A percentile compares a stretch with the other conserved stretches of the same genome.
These are phyloP conservation scores for Coemansia reversa DNA, from an alignment of 192 early-diverging fungal genomes.

Conservation along the genomic window DNA sequence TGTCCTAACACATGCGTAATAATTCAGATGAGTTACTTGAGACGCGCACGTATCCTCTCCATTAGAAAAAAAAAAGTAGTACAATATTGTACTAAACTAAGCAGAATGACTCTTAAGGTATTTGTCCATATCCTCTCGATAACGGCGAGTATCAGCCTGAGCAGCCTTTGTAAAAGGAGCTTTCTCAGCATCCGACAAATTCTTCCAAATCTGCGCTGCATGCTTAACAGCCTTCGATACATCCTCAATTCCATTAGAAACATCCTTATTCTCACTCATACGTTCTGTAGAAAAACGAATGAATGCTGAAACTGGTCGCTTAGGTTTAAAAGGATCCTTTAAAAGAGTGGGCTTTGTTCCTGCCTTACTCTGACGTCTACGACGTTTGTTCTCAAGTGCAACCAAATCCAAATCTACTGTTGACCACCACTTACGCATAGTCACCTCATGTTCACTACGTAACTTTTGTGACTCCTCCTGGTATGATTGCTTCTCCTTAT, in stretches of 20 bases:
- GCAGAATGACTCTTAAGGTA: slow-evolving; percentile 20
- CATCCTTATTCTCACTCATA: background rate
- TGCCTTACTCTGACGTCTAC: slow-evolving; percentile 12
- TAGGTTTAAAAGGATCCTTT: slow-evolving; percentile 41
- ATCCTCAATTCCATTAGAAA: background rate
- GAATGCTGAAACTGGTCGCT: slow-evolving; percentile 25
- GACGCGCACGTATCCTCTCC: too few species aligned
- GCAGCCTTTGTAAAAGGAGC: slow-evolving; percentile 22
- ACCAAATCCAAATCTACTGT: slow-evolving; percentile 28
- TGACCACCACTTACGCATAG: slow-evolving; percentile 40
- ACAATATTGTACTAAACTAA: background rate
- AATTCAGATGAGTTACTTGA: too few species aligned
- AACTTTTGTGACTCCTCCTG: background rate
- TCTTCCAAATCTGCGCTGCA: slow-evolving; percentile 29
- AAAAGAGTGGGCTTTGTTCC: slow-evolving; percentile 19
- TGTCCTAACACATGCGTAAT: background rate
- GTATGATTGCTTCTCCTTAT: slow-evolving; percentile 16
- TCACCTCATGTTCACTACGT: slow-evolving; percentile 11
- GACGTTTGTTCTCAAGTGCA: slow-evolving; percentile 42
- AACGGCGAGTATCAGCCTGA: slow-evolving; percentile 12
- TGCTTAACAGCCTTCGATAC: background rate
- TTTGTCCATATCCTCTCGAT: slow-evolving; percentile 22
- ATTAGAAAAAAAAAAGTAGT: background rate
- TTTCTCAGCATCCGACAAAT: slow-evolving; percentile 30
- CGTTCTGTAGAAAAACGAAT: slow-evolving; percentile 10